A percentile compares a stretch with the other conserved stretches of the same genome.
Conservation (phyloP, 257 asterid genomes). For the Ilex asprella region DNA sequence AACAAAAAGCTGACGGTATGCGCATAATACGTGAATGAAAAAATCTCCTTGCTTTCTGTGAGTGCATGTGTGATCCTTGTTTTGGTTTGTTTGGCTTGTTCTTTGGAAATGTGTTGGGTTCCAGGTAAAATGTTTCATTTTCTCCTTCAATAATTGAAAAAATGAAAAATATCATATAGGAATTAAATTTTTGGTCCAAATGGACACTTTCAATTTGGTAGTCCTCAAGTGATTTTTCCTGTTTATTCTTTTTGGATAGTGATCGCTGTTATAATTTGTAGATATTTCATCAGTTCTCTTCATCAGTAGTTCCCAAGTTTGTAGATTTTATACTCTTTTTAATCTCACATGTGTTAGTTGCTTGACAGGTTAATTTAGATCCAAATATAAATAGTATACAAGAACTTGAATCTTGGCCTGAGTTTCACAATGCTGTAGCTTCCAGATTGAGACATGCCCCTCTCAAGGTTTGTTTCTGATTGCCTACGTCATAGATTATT, state of each 20-base stretch:
- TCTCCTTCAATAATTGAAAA: not conserved
- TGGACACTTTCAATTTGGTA: not conserved
- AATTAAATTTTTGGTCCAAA: not conserved
- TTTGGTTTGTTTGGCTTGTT: not conserved
- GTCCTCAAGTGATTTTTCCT: not conserved
- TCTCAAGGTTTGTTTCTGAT: constrained; percentile 41
- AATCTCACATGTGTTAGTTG: constrained; percentile 6
- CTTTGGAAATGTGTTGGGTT: not conserved
- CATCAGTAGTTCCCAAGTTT: not conserved
- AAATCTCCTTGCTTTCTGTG: not conserved
- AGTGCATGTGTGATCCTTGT: too few relatives aligned
- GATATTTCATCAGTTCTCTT: too few relatives aligned
- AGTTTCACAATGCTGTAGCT: constrained; percentile 98
- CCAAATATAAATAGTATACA: constrained; percentile 79
- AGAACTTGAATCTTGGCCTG: constrained; percentile 93
- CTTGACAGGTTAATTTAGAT: constrained; percentile 76
- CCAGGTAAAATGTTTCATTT: too few relatives aligned
- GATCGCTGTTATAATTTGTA: not conserved
- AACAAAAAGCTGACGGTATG: constrained; percentile 87
- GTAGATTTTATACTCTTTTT: not conserved
- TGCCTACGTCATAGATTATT: not conserved
- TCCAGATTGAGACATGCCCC: constrained; percentile 94
- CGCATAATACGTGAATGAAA: not conserved
- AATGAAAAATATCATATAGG: too few relatives aligned
- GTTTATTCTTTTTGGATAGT: not conserved